These are phyloP conservation scores for Meripilus lineatus DNA, from an alignment of 1,284 basidiomycete genomes.

Conservation along the genomic window DNA sequence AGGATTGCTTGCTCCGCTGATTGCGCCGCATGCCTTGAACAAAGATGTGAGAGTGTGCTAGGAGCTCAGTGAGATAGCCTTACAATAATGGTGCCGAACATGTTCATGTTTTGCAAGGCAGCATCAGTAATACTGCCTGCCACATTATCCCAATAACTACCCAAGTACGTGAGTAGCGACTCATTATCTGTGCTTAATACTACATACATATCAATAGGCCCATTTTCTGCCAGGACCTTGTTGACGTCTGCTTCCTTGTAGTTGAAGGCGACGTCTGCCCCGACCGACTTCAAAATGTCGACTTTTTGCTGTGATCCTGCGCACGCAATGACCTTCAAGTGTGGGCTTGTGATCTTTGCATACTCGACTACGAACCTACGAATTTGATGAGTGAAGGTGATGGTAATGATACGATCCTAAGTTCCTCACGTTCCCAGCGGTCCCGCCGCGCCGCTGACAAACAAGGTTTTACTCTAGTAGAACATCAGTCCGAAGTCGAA, in stretches of 20 bases:
- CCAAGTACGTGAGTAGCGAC: too few species aligned
- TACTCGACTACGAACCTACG: slow-evolving; percentile 12
- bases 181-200: too few species aligned
- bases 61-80: slow-evolving; percentile 29
- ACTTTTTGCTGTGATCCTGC: slow-evolving; percentile 61
- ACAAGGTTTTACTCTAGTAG: slow-evolving; percentile 45
- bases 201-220: slow-evolving; percentile 39
- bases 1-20: slow-evolving; percentile 5
- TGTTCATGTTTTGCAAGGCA: slow-evolving; percentile 37
- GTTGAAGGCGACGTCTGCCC: slow-evolving; percentile 57
- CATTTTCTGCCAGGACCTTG: slow-evolving; percentile 43
- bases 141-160: slow-evolving; percentile 44
- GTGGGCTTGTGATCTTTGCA: slow-evolving; percentile 9
- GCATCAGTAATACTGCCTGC: slow-evolving; percentile 41
- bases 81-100: slow-evolving; percentile 55
- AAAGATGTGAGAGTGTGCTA: neutral
- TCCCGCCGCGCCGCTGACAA: slow-evolving; percentile 51
- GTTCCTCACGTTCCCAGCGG: slow-evolving; percentile 31
- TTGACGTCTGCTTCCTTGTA: slow-evolving; percentile 48
- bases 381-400: neutral
- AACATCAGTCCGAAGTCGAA: neutral
- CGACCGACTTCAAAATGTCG: slow-evolving; percentile 45
- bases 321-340: slow-evolving; percentile 54
- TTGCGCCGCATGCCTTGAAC: slow-evolving; percentile 28
- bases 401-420: neutral